These are phyloP conservation scores for Leucogyrophana mollusca DNA, from an alignment of 768 basidiomycete species.

Conservation along the genomic window DNA sequence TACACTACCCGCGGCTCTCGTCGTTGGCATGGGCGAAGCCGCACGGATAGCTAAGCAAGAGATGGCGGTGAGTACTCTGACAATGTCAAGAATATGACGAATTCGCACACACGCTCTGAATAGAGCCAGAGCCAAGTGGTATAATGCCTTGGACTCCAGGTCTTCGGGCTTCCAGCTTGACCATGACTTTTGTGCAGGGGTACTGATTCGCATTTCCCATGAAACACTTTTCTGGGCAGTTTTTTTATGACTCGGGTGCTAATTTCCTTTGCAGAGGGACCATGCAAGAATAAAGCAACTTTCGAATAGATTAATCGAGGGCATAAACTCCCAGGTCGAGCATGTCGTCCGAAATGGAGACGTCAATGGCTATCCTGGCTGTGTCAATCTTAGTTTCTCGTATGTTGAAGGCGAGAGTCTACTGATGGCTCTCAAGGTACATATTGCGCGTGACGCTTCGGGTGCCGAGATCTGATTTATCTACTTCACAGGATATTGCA, in stretches of 20 bases:
- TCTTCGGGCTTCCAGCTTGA: conserved; percentile 44
- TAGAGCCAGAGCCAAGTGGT: conserved; percentile 46
- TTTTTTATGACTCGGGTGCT: neutral
- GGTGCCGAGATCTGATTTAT: neutral
- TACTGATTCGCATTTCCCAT: conserved; percentile 57
- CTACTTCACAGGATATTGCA: conserved; percentile 74
- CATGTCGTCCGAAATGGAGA: conserved; percentile 96
- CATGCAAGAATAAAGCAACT: conserved; percentile 70
- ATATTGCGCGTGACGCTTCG: conserved; percentile 10
- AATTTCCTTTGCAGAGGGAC: conserved; percentile 58
- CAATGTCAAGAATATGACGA: conserved; percentile 39
- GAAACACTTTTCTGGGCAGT: neutral
- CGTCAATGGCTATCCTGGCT: conserved; percentile 87
- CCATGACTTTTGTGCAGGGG: conserved; percentile 87
- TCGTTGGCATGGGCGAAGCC: conserved; percentile 93
- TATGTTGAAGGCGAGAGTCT: conserved; percentile 98
- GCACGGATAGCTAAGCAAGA: conserved; percentile 88
- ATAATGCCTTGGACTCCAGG: conserved; percentile 11
- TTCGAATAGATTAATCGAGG: conserved; percentile 76
- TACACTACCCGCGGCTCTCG: conserved; percentile 86
- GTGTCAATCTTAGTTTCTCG: conserved; percentile 92
- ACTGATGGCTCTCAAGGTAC: conserved; percentile 94
- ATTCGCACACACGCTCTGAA: conserved; percentile 35
- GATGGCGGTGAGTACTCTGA: conserved; percentile 74
- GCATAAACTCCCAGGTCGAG: conserved; percentile 82